These are phyloP conservation scores for Tripterygium wilfordii DNA, from an alignment of 177 flowering plant genomes.

Conservation along the genomic window DNA sequence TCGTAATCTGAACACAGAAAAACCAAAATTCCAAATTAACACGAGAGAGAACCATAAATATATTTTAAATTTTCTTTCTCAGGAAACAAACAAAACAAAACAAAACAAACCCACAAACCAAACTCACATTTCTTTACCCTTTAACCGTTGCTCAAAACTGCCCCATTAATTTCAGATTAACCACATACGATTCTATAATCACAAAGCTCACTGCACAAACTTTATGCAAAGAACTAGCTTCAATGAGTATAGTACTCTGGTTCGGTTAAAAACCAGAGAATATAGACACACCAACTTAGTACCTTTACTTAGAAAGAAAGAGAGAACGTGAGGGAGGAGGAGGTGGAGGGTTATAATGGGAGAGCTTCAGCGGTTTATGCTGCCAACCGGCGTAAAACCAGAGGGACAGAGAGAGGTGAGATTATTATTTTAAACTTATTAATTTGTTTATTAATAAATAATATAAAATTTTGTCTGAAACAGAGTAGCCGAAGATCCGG, in stretches of 20 bases:
- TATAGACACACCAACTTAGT: too few species aligned
- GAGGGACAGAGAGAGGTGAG: slow-evolving; percentile 13
- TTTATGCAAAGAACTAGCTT: too few species aligned
- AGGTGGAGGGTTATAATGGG: slow-evolving; percentile 27
- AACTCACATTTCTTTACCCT: slow-evolving; percentile 1
- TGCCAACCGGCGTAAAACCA: slow-evolving; percentile 30
- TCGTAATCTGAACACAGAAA: not conserved
- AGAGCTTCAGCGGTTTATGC: slow-evolving; percentile 34
- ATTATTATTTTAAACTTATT: too few species aligned
- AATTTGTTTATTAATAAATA: not conserved
- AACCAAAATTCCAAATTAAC: not conserved
- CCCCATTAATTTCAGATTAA: not conserved
- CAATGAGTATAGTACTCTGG: too few species aligned
- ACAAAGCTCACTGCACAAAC: not conserved
- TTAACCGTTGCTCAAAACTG: slow-evolving; percentile 10
- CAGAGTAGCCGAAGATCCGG: slow-evolving; percentile 56
- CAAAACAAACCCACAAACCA: not conserved
- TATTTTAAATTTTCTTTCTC: not conserved
- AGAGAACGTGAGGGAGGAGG: slow-evolving; percentile 12
- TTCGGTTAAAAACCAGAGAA: too few species aligned
- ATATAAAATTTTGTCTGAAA: slow-evolving; percentile 40
- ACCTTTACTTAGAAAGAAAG: slow-evolving; percentile 12
- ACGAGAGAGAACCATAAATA: not conserved
- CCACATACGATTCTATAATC: slow-evolving; percentile 1
- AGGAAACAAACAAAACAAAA: slow-evolving; percentile 11